Evolutionary conservation across 2,329 filamentous ascomycete genomes (phyloP), one percentile per base, ranked within the genome.

Genomic region (Lasiodiplodia gonubiensis): DNA sequence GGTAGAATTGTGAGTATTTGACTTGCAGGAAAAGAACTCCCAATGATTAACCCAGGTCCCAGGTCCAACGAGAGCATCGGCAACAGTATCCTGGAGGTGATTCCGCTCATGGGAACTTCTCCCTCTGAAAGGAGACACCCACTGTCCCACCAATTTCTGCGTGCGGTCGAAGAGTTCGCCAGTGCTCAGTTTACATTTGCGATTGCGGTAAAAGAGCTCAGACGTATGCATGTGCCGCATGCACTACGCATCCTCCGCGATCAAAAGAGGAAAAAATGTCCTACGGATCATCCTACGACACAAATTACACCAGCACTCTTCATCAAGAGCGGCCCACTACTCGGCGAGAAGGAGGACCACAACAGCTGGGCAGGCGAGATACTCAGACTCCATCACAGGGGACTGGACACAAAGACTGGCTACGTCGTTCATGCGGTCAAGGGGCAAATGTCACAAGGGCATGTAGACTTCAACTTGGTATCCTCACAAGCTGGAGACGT

Each of bases 401-500:
- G 77, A 10, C 70, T 79, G 37, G 70, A 71, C 55, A 67, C 71
- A 8, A 70, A 74, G 30, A 69, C 69, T 46, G 70, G 72, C n/a
- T 72, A 73, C n/a, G 74, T 81, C 3, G 74, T 76, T 68, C 79
- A 83, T 64, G 77, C 82, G 55, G 74, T 81, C 21, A 74, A 77
- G 54, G 76, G 82, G 7, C 77, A 71, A 6, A 76, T 83, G 71
- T 72, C 76, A 12, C 74, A 75, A 64, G 69, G 76, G 27, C 75
- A 75, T 21, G 39, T 63, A 8, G 57, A 63, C 59, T 55, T 67
- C 59, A 76, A 79, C 64, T 74, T 84, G 27, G 78, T 78, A 69
- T 71, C 77, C 54, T 79, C 72, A 59, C 80, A 88, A 27, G 88
- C 90, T 71, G 81, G 82, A 3, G 86, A 90, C 71, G 86, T 93